Base-by-base conservation (phyloP, 1,284 basidiomycete species). In the Abortiporus biennis region DNA sequence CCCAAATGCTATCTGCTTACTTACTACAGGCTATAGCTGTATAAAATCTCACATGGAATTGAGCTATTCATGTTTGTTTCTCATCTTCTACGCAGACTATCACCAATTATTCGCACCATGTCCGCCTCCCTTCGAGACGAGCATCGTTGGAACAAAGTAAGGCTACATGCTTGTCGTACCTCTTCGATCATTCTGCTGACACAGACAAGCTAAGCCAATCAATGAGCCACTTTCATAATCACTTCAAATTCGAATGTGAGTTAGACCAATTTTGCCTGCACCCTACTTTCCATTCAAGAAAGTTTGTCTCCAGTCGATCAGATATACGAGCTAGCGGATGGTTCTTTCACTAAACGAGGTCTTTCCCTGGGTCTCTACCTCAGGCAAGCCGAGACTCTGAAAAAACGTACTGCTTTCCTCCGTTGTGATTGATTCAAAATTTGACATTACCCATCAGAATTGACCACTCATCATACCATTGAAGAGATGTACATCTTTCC, bases 391-490 rank as follows among this genome's bases (percentile, higher is more conserved):
- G 43, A 47, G 11, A 51, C 57, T 17, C 33, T 62, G 17, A 42
- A 46, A 16, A 51, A 49, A 47, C 49, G 55, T 57, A 19, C 33
- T 54, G 41, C 22, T 21, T 23, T 13, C 15, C 23, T 16, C 9
- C 16, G n/a, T 16, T 37, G 12, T 31, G 30, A 9, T 25, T n/a
- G 27, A 22, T 22, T 16, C 31, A 19, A 17, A 31, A 27, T 16
- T 17, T 22, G 15, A 38, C 32, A n/a, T 24, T 11, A 20, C 19
- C 12, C 21, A 4, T 32, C 39, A 61, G 59, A 80, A 48, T 63
- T 86, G 29, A 79, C 74, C 9, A 68, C 73, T 57, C 83, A 87
- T 54, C 84, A 87, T 57, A 74, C 72, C 3, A 80, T 81, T 50
- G 81, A 78, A 53, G 79, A 78, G 56, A 54, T 66, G 19, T 68